Base-by-base conservation (phyloP, 495 filamentous ascomycete species). In the Daldinia childiae region DNA sequence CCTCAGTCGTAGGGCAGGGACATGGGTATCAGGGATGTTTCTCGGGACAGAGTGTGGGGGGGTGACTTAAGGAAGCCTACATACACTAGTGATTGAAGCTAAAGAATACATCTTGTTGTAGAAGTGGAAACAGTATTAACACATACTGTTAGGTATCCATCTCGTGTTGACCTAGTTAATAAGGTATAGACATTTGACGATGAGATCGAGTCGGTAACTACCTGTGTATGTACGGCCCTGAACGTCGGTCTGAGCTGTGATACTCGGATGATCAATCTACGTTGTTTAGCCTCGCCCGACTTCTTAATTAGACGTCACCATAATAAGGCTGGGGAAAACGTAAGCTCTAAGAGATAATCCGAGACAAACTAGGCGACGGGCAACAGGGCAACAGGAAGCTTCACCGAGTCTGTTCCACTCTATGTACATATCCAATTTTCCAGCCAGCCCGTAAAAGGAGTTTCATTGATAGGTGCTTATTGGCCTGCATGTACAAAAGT, bases 331-430 rank as follows among this genome's bases (percentile, higher is more conserved):
- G 54, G 59, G 50, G 41, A 48, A 12, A 52, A 48, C 7, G 43
- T 48, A 24, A 48, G 43, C 43, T 48, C 17, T 48, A 48, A 48
- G 19, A 48, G 8, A 48, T 24, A 12, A 48, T 24, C 43, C 14
- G 43, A 48, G 27, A 48, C 43, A 34, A 30, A 6, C 24, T 17
- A 32, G 63, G 39, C 36, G 19, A 19, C 54, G 30, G 60, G 27
- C 27, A 4, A 27, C 3, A 4, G 27, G 27, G 15, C 29, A 54
- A 58, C 50, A 51, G 41, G 58, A 66, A 54, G 32, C 26, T 48
- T 58, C 51, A 66, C 68, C 67, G 68, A 70, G 61, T 59, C 41
- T 50, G 39, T 39, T n/a, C n/a, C n/a, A 26, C 39, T 29, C 15
- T 56, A 21, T 48, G 52, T 43, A 21, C 51, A 36, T 19, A 21